These are phyloP conservation scores for Saxophila tyrrhenica DNA, from an alignment of 495 filamentous ascomycete genomes.

Conservation along the genomic window DNA sequence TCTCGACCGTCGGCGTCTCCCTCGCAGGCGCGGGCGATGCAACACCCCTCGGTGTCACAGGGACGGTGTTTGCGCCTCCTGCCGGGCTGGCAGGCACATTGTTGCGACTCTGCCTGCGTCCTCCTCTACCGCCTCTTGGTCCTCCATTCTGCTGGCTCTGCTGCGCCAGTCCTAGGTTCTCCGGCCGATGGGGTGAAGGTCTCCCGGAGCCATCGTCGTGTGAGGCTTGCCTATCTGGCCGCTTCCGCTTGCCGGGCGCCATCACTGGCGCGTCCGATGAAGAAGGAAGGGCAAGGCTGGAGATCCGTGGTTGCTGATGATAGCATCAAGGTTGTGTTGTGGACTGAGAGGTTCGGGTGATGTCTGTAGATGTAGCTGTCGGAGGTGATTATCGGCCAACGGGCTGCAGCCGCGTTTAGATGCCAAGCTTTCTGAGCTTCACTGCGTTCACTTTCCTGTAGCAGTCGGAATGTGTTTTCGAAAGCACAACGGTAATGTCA, in stretches of 20 bases:
- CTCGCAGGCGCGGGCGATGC: neutral
- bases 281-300: neutral
- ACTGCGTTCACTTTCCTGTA: no score
- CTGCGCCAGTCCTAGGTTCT: slow-evolving; percentile 48
- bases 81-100: neutral
- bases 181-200: slow-evolving; percentile 55
- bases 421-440: no score
- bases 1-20: neutral
- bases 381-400: neutral
- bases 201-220: slow-evolving; percentile 35
- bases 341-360: no score
- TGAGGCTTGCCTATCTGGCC: slow-evolving; percentile 4
- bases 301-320: no score
- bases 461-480: no score
- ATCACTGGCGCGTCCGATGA: slow-evolving; percentile 1
- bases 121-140: slow-evolving; percentile 2
- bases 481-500: no score
- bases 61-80: neutral
- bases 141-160: slow-evolving; percentile 34
- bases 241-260: slow-evolving; percentile 21
- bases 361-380: neutral
- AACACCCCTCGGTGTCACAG: neutral
- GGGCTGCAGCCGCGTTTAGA: no score
- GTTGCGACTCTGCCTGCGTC: slow-evolving; percentile 2
- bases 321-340: neutral